phyloP scores from a whole-genome alignment of 495 filamentous ascomycete species.

The Talaromyces stipitatus region DNA sequence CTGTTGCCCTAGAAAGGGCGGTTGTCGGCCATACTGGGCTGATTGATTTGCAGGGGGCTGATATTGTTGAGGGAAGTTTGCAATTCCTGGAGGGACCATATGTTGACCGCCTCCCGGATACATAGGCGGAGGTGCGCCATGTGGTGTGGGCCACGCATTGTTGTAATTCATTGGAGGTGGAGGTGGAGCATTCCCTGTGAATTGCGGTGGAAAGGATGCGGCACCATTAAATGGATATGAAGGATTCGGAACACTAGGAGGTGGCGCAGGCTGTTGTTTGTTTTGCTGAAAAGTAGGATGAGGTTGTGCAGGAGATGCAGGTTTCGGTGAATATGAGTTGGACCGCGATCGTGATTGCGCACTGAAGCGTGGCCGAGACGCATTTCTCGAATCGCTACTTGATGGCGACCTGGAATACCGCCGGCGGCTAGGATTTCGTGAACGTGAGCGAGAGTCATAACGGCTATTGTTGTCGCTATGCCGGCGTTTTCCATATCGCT shows the following conservation, averaged over 20 bases:
- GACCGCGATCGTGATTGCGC: conserved; percentile 28
- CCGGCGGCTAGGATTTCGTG: conserved; percentile 10
- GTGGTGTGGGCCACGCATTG: conserved; percentile 47
- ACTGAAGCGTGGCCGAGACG: conserved; percentile 4
- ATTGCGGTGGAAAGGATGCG: conserved; percentile 16
- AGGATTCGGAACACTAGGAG: conserved; percentile 18
- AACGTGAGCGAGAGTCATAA: conserved; percentile 20
- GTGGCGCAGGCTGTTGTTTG: conserved; percentile 10
- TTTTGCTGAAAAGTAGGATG: conserved; percentile 15
- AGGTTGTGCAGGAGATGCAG: conserved; percentile 19
- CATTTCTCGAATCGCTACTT: conserved; percentile 12
- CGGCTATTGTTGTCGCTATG: background rate
- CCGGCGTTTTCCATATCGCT: conserved; percentile 9
- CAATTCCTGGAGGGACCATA: conserved; percentile 9
- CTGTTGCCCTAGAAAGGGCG: conserved; percentile 13
- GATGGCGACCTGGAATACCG: conserved; percentile 14
- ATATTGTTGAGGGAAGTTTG: conserved; percentile 20
- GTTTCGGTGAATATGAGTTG: conserved; percentile 40
- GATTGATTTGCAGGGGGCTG: conserved; percentile 10
- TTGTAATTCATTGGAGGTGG: conserved; percentile 40
- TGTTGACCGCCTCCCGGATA: conserved; percentile 9
- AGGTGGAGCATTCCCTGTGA: conserved; percentile 26
- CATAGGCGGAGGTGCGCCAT: conserved; percentile 24
- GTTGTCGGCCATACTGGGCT: conserved; percentile 1
- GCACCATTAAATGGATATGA: conserved; percentile 20